phyloP scores from a whole-genome alignment of 2,329 filamentous ascomycete species.

The Tympanopsis confertula region DNA sequence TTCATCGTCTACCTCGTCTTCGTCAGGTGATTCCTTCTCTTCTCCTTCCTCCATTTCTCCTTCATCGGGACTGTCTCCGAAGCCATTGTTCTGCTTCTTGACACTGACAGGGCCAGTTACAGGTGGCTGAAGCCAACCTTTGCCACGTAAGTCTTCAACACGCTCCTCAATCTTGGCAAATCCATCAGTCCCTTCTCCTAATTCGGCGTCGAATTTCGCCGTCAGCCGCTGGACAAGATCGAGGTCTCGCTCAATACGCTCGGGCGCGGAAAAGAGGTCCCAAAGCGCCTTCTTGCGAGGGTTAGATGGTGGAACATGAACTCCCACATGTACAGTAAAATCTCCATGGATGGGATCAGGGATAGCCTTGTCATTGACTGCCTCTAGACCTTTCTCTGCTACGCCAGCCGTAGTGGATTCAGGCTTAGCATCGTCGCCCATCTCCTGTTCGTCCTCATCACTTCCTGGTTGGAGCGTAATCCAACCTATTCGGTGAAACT shows the following conservation, averaged over 20 bases:
- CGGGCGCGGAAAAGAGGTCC: constrained; percentile 90
- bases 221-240: constrained; percentile 72
- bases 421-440: constrained; percentile 43
- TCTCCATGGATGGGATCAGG: constrained; percentile 88
- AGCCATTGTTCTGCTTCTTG: constrained; percentile 45
- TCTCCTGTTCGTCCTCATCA: constrained; percentile 57
- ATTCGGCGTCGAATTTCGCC: constrained; percentile 72
- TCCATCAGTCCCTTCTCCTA: constrained; percentile 67
- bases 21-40: constrained; percentile 62
- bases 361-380: constrained; percentile 96
- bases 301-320: constrained; percentile 78
- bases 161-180: constrained; percentile 73
- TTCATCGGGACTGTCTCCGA: constrained; percentile 50
- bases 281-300: constrained; percentile 90
- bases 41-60: constrained; percentile 66
- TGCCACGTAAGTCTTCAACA: constrained; percentile 67
- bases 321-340: constrained; percentile 93
- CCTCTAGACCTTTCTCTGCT: constrained; percentile 78
- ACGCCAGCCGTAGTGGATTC: constrained; percentile 35
- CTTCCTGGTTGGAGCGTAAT: constrained; percentile 81
- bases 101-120: constrained; percentile 38
- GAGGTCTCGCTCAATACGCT: constrained; percentile 84
- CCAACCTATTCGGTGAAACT: constrained; percentile 96
- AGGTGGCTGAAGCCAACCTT: constrained; percentile 65
- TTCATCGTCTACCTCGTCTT: constrained; percentile 81